A percentile compares a stretch with the other conserved stretches of the same genome.
phyloP scores from a whole-genome alignment of 1,284 basidiomycete genomes.

The Leccinum ponderosum region DNA sequence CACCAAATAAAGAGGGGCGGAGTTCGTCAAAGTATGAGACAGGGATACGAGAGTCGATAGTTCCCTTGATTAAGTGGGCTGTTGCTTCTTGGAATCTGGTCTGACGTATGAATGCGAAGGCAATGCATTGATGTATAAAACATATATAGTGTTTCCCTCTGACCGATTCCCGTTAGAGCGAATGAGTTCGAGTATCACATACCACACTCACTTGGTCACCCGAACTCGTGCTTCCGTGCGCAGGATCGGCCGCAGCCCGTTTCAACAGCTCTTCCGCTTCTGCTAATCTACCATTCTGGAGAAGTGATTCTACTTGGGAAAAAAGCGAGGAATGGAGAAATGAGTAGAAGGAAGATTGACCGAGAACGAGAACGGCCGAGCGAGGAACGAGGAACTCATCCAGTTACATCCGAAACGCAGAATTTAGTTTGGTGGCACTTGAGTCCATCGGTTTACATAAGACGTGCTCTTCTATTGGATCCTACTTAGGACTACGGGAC shows the following conservation, averaged over 20 bases:
- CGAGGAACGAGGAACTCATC: conserved; percentile 44
- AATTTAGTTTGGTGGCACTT: not conserved
- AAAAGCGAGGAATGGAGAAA: conserved; percentile 72
- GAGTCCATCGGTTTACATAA: conserved; percentile 16
- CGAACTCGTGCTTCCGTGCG: conserved; percentile 7
- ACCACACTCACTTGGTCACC: conserved; percentile 14
- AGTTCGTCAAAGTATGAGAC: conserved; percentile 77
- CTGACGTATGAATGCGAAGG: conserved; percentile 69
- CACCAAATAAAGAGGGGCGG: conserved; percentile 54
- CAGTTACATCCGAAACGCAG: conserved; percentile 1
- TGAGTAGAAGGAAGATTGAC: conserved; percentile 61
- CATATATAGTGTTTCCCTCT: conserved; percentile 60
- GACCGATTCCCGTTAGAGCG: conserved; percentile 4
- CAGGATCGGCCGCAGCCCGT: conserved; percentile 16
- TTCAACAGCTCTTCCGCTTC: conserved; percentile 67
- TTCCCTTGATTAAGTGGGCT: conserved; percentile 68
- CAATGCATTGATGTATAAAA: conserved; percentile 78
- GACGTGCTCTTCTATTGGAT: not conserved
- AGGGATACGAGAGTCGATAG: conserved; percentile 73
- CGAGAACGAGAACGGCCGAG: conserved; percentile 65
- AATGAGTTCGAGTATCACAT: not conserved
- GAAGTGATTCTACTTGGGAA: conserved; percentile 69
- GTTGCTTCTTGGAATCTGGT: conserved; percentile 79
- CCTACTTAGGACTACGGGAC: too few species aligned
- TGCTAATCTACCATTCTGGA: conserved; percentile 62